These are phyloP conservation scores for Fusarium bulbicola DNA, from an alignment of 2,329 filamentous ascomycete species.

Conservation along the genomic window DNA sequence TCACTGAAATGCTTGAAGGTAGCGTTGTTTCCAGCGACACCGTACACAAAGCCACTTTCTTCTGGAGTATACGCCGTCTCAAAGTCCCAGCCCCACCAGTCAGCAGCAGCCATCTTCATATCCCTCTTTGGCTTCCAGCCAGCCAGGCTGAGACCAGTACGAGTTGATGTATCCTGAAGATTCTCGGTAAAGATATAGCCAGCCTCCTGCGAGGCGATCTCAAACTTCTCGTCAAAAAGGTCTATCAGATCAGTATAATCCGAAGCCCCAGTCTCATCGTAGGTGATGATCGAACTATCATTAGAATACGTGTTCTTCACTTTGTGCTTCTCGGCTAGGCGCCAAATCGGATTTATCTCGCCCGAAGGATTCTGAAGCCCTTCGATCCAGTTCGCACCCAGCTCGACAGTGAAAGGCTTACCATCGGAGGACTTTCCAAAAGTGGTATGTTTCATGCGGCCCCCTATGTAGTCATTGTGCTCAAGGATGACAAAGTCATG, in stretches of 20 bases:
- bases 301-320: slow-evolving; percentile 67
- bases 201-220: slow-evolving; percentile 43
- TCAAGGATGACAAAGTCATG: slow-evolving; percentile 73
- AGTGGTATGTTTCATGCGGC: slow-evolving; percentile 63
- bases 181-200: slow-evolving; percentile 62
- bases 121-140: slow-evolving; percentile 69
- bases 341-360: slow-evolving; percentile 68
- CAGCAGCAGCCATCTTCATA: slow-evolving; percentile 58
- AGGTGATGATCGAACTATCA: slow-evolving; percentile 63
- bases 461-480: slow-evolving; percentile 69
- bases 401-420: slow-evolving; percentile 65
- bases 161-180: slow-evolving; percentile 68
- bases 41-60: slow-evolving; percentile 63
- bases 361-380: slow-evolving; percentile 39
- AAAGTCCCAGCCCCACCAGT: slow-evolving; percentile 68
- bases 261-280: slow-evolving; percentile 63
- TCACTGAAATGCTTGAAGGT: slow-evolving; percentile 70
- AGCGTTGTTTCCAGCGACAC: slow-evolving; percentile 64
- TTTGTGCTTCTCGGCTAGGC: slow-evolving; percentile 66
- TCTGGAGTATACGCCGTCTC: slow-evolving; percentile 67
- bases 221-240: slow-evolving; percentile 59
- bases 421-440: slow-evolving; percentile 63
- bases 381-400: slow-evolving; percentile 72
- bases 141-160: slow-evolving; percentile 66
- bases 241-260: slow-evolving; percentile 62